phyloP scores from a whole-genome alignment of 139 green algal genomes.

The Yamagishiella unicocca region DNA sequence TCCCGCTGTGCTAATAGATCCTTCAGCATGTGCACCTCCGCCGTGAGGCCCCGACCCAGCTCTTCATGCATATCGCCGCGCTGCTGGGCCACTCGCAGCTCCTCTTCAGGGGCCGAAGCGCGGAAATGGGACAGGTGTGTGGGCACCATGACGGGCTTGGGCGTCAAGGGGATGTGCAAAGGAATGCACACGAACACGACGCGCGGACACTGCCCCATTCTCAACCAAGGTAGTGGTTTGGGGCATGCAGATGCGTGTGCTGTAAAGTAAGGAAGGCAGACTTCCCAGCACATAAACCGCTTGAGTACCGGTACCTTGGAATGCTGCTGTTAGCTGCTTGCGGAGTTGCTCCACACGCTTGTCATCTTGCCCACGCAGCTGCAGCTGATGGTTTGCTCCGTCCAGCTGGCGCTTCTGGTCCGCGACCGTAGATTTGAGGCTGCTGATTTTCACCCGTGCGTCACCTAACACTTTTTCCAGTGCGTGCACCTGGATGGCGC shows the following conservation, averaged over 20 bases:
- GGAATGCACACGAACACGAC: too few species aligned
- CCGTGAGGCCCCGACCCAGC: not conserved
- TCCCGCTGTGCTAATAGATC: conserved; percentile 44
- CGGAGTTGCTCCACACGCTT: conserved; percentile 59
- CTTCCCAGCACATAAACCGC: not conserved
- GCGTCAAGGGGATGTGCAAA: too few species aligned
- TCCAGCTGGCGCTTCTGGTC: conserved; percentile 48
- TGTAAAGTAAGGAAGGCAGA: not conserved
- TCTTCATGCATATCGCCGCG: conserved; percentile 41
- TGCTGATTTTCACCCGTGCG: conserved; percentile 50
- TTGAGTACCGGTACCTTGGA: conserved; percentile 29
- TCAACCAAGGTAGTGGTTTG: too few species aligned
- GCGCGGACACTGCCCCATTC: too few species aligned
- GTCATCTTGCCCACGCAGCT: conserved; percentile 34
- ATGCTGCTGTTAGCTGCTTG: conserved; percentile 49
- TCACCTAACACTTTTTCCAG: conserved; percentile 70
- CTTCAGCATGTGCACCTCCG: conserved; percentile 50
- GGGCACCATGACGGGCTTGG: too few species aligned
- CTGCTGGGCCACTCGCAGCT: conserved; percentile 50
- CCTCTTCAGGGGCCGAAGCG: conserved; percentile 16
- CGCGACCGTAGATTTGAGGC: not conserved
- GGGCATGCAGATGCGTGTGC: too few species aligned
- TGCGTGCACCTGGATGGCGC: conserved; percentile 57
- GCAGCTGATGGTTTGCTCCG: not conserved
- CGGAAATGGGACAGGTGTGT: not conserved